phyloP scores from a whole-genome alignment of 2,329 filamentous ascomycete species.

The Aspergillus fischeri region DNA sequence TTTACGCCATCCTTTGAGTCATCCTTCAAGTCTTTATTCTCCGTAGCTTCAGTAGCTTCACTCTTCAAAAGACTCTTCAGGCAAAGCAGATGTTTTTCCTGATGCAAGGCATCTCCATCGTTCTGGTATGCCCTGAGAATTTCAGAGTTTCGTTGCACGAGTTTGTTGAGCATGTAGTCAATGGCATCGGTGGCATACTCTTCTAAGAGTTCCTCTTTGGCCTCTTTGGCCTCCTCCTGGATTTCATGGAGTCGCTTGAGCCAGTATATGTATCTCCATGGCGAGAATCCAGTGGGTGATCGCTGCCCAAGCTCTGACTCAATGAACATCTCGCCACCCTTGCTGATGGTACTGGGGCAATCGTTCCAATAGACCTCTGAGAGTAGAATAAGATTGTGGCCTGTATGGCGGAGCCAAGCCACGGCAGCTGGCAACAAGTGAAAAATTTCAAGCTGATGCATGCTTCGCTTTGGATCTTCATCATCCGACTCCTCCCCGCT shows the following conservation, averaged over 20 bases:
- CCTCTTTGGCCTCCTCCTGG: constrained; percentile 15
- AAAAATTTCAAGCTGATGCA: constrained; percentile 7
- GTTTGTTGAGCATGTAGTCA: constrained; percentile 10
- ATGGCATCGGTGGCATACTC: constrained; percentile 18
- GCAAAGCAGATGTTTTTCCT: constrained; percentile 10
- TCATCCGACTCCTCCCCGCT: constrained; percentile 12
- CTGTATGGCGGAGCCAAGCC: constrained; percentile 15
- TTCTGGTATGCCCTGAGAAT: constrained; percentile 9
- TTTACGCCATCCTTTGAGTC: no score
- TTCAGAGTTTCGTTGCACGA: constrained; percentile 15
- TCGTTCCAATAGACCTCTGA: constrained; percentile 19
- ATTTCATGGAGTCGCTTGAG: constrained; percentile 23
- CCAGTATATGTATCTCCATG: constrained; percentile 26
- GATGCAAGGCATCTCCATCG: constrained; percentile 5
- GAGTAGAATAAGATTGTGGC: constrained; percentile 15
- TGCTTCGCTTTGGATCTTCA: constrained; percentile 8
- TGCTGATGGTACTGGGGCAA: constrained; percentile 14
- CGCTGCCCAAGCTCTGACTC: constrained; percentile 21
- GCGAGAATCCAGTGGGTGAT: constrained; percentile 18
- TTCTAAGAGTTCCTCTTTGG: constrained; percentile 15
- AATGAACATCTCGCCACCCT: constrained; percentile 16
- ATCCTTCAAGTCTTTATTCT: no score
- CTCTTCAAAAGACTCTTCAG: constrained; percentile 4
- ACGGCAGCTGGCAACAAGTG: constrained; percentile 16
- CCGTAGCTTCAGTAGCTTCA: no score